Evolutionary conservation across 345 rosid species (phyloP).

Genomic region (Odontarrhena argentea): DNA sequence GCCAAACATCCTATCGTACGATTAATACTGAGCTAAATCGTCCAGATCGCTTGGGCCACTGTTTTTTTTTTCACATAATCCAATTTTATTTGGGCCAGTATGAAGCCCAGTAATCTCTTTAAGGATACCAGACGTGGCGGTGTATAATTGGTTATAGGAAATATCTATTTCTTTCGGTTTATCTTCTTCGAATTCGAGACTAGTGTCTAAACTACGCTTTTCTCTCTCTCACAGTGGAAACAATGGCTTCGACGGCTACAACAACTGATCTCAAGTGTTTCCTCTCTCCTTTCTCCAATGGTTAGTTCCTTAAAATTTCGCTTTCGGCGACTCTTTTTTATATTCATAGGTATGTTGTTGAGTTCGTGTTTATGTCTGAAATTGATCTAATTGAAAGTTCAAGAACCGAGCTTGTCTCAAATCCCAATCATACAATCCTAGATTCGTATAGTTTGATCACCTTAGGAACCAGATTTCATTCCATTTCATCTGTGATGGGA

Average conservation of each 20-base stretch:
- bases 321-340: background rate
- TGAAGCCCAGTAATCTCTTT: slow-evolving; percentile 11
- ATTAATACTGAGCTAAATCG: too few species aligned
- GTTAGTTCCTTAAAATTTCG: slow-evolving; percentile 41
- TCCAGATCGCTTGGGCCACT: too few species aligned
- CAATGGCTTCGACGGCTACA: slow-evolving; percentile 59
- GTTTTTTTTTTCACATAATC: background rate
- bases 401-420: background rate
- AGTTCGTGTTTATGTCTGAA: background rate
- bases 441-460: slow-evolving; percentile 3
- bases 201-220: background rate
- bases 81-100: background rate
- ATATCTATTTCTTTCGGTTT: slow-evolving; percentile 16
- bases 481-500: background rate
- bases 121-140: slow-evolving; percentile 22
- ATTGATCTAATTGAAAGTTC: too few species aligned
- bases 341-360: slow-evolving; percentile 8
- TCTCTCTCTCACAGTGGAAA: background rate
- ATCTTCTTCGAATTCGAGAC: slow-evolving; percentile 16
- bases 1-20: too few species aligned
- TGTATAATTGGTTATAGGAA: slow-evolving; percentile 6
- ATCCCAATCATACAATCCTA: background rate
- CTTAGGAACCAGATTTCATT: background rate
- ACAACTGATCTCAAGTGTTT: slow-evolving; percentile 43
- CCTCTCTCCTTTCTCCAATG: slow-evolving; percentile 43